Evolutionary conservation across 2,329 filamentous ascomycete genomes (phyloP).

Genomic region (Rhytidhysteron rufulum): DNA sequence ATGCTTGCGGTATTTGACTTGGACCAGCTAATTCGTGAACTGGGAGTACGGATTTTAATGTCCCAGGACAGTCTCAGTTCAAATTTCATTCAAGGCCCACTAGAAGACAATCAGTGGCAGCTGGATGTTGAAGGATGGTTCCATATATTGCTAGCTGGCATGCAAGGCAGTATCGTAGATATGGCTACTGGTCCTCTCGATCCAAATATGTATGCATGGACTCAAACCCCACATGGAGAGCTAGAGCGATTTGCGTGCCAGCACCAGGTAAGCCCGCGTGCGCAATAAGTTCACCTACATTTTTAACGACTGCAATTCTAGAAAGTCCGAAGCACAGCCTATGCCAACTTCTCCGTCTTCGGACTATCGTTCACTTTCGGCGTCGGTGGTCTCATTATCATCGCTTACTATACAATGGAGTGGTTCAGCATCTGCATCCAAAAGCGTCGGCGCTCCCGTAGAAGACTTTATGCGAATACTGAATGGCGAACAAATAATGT

Average conservation of each 20-base stretch:
- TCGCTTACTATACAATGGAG: slow-evolving; percentile 1
- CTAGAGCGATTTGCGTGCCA: not conserved
- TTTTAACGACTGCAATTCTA: too few relatives aligned
- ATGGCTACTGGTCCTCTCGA: not conserved
- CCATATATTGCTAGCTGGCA: not conserved
- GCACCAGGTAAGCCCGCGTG: not conserved
- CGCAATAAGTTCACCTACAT: too few relatives aligned
- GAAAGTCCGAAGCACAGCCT: too few relatives aligned
- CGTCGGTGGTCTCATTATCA: slow-evolving; percentile 5
- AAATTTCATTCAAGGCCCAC: not conserved
- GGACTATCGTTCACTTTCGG: slow-evolving; percentile 9
- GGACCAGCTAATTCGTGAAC: not conserved
- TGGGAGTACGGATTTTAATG: not conserved
- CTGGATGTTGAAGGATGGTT: not conserved
- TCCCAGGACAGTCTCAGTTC: not conserved
- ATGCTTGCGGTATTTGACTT: not conserved
- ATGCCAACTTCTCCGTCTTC: slow-evolving; percentile 10
- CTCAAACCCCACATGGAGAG: not conserved
- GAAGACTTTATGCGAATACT: slow-evolving; percentile 3
- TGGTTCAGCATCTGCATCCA: slow-evolving; percentile 1
- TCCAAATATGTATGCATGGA: not conserved
- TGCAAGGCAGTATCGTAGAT: not conserved
- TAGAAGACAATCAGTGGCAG: not conserved
- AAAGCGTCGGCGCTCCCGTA: not conserved
- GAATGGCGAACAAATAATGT: slow-evolving; percentile 6